Evolutionary conservation across 2,329 filamentous ascomycete species (phyloP).

Genomic region (Thermothelomyces thermophilus): DNA sequence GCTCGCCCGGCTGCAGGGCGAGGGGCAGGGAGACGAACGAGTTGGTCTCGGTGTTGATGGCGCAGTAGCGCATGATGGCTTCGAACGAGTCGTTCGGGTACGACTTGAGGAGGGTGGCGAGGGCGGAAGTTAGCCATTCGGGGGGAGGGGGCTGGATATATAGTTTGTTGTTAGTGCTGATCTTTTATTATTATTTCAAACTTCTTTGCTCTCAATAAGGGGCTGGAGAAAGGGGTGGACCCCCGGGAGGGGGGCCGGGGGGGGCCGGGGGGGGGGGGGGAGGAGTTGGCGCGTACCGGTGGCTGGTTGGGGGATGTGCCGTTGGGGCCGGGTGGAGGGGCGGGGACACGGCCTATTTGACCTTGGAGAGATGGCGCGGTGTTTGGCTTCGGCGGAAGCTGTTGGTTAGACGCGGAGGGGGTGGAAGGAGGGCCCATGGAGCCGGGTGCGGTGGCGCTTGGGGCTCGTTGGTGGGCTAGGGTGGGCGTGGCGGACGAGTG

Average conservation of each 20-base stretch:
- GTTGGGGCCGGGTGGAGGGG: conserved; percentile 40
- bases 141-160: conserved; percentile 68
- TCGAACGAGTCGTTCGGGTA: conserved; percentile 84
- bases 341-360: conserved; percentile 62
- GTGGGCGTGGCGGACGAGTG: conserved; percentile 20
- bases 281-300: too few species aligned
- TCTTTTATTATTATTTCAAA: conserved; percentile 15
- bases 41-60: conserved; percentile 67
- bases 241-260: too few species aligned
- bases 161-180: neutral
- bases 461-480: conserved; percentile 40
- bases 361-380: conserved; percentile 37
- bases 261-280: too few species aligned
- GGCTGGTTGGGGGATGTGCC: conserved; percentile 23
- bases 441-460: conserved; percentile 36
- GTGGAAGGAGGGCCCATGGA: conserved; percentile 48
- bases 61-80: conserved; percentile 82
- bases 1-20: conserved; percentile 32
- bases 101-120: conserved; percentile 61
- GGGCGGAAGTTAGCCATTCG: conserved; percentile 71
- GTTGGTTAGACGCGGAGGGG: conserved; percentile 32
- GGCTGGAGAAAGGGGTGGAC: conserved; percentile 20
- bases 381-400: conserved; percentile 23
- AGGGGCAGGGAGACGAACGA: conserved; percentile 47
- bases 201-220: too few species aligned